phyloP scores from a whole-genome alignment of 2,329 filamentous ascomycete species.

The Fusarium floridanum region DNA sequence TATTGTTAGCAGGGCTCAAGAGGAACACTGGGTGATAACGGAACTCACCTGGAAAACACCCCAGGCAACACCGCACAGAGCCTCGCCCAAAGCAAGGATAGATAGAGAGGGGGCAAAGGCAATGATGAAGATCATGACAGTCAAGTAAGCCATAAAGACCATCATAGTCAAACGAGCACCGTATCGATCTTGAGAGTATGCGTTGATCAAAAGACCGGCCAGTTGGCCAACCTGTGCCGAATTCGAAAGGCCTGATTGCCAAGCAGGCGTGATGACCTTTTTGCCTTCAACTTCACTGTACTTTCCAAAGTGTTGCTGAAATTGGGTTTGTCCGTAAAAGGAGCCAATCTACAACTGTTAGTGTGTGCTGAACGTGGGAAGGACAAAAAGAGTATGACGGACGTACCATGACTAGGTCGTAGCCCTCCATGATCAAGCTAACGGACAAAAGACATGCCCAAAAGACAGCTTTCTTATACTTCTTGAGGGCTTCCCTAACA shows the following conservation, averaged over 20 bases:
- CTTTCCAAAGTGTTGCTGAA: conserved; percentile 5
- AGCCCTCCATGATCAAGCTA: conserved; percentile 11
- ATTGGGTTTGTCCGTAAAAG: conserved; percentile 16
- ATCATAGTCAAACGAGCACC: conserved; percentile 35
- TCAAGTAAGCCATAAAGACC: conserved; percentile 10
- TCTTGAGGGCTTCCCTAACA: background rate
- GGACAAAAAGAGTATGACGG: background rate
- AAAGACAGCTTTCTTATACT: conserved; percentile 14
- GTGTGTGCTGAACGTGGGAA: no score
- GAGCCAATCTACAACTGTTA: conserved; percentile 4
- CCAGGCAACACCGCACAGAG: background rate
- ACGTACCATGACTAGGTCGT: background rate
- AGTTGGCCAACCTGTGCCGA: background rate
- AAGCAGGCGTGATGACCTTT: conserved; percentile 55
- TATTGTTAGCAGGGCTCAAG: background rate
- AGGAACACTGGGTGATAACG: accelerated
- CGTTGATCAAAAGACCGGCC: conserved; percentile 54
- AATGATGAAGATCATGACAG: background rate
- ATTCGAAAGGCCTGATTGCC: background rate
- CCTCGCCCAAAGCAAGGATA: background rate
- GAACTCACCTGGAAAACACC: background rate
- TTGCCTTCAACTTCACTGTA: conserved; percentile 27
- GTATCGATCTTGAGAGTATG: conserved; percentile 54
- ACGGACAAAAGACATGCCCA: conserved; percentile 2
- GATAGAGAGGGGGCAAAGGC: background rate